Evolutionary conservation across 169 alveolate genomes (phyloP), one percentile per base, ranked within the genome.

Genomic region (Cryptosporidium parvum): DNA sequence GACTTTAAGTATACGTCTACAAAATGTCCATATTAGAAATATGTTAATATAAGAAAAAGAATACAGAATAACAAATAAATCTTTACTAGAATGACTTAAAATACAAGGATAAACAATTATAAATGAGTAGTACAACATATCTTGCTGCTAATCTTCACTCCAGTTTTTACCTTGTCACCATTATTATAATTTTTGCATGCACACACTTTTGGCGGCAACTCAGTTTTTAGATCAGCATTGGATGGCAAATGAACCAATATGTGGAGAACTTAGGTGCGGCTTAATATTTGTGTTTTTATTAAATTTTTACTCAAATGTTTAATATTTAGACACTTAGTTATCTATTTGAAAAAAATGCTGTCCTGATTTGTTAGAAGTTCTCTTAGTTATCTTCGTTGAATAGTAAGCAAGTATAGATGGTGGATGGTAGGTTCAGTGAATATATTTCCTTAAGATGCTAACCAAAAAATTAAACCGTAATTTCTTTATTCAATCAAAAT

Each of bases 1-100:
- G 68, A 53, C 45, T 56, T 67, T 33, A 10, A 69, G 86, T 73
- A 73, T 37, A 56, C 18, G 86, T 73, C 86, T 73, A 73, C 70
- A 51, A 31, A 29, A 26, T 58, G 86, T 73, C 86, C 86, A 73
- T 73, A 73, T 73, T 73, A 70, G 52, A 33, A 33, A 3, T 31
- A 65, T 48, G 21, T 31, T 33, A 23, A 1, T 29, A 48, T 51
- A 9, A 59, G 21, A 26, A 16, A 69, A 69, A 16, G 52, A 35
- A 42, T 42, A 21, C 18, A 35, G 26, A 65, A 65, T 65, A 65
- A 3, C 12, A 9, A 65, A 37, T 35, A 3, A 51, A 51, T 16
- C 39, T 70, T 21, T 12, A 26, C 3, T 37, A n/a, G 7, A 70
- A 1, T 45, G 0, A 10, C 21, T 48, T 14, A 48, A 16, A 48